These are phyloP conservation scores for Gynostemma pentaphyllum DNA, from an alignment of 306 rosid species.

Conservation along the genomic window DNA sequence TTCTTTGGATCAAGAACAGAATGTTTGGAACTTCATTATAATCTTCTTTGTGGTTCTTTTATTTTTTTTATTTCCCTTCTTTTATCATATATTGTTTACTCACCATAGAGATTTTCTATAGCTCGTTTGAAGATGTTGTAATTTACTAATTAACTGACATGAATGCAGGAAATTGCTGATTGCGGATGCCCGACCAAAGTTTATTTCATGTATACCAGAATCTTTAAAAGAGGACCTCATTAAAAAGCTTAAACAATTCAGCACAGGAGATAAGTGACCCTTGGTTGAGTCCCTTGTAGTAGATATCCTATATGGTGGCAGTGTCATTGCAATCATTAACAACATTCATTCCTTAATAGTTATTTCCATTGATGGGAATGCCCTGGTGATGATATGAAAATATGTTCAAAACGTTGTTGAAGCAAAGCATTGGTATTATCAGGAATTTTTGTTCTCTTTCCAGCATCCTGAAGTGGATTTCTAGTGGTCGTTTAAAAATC, in stretches of 20 bases:
- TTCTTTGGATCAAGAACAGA: not conserved
- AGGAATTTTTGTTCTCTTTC: not conserved
- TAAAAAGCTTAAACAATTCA: conserved; percentile 37
- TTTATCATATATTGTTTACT: not conserved
- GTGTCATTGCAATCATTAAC: conserved; percentile 1
- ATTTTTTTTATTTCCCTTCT: not conserved
- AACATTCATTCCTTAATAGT: not conserved
- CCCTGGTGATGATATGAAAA: not conserved
- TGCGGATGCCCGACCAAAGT: conserved; percentile 38
- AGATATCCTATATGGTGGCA: conserved; percentile 10
- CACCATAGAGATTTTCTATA: conserved; percentile 1
- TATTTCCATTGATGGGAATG: not conserved
- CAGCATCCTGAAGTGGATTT: not conserved
- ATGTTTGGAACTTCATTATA: not conserved
- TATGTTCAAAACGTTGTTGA: not conserved
- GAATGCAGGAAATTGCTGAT: conserved; percentile 56
- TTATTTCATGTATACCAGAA: conserved; percentile 50
- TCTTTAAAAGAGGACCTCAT: conserved; percentile 52
- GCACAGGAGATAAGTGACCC: conserved; percentile 38
- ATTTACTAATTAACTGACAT: conserved; percentile 1
- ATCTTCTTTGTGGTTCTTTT: not conserved
- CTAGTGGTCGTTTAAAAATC: conserved; percentile 16
- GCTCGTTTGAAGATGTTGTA: not conserved
- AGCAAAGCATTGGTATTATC: not conserved
- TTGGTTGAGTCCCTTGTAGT: conserved; percentile 21